Evolutionary conservation across 805 yeast genomes (phyloP).

Genomic region (Kregervanrija pseudodelftensis): DNA sequence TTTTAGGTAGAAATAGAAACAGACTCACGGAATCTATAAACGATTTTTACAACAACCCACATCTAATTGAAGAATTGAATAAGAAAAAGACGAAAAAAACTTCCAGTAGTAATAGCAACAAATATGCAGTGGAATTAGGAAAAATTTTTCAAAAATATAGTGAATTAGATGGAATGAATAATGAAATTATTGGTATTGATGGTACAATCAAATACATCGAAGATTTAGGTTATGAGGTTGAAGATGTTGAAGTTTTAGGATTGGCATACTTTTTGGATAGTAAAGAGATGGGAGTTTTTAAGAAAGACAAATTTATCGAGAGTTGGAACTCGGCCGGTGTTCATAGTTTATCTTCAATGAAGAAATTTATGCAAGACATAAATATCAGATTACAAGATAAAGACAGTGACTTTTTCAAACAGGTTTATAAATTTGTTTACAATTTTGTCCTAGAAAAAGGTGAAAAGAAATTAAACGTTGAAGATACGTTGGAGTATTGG

Average conservation of each 20-base stretch:
- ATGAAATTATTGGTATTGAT: slow-evolving; percentile 54
- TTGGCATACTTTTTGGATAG: slow-evolving; percentile 64
- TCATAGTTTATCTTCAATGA: slow-evolving; percentile 41
- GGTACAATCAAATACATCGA: slow-evolving; percentile 66
- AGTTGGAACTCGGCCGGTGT: slow-evolving; percentile 45
- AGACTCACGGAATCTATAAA: slow-evolving; percentile 17
- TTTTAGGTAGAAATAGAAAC: slow-evolving; percentile 21
- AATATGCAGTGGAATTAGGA: too few species aligned
- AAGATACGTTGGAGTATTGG: slow-evolving; percentile 76
- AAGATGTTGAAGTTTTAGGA: slow-evolving; percentile 63
- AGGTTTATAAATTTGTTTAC: slow-evolving; percentile 68
- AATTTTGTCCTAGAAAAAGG: slow-evolving; percentile 55
- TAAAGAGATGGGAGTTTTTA: slow-evolving; percentile 59
- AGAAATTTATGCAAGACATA: slow-evolving; percentile 21
- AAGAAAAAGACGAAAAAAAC: slow-evolving; percentile 2
- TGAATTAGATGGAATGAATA: slow-evolving; percentile 17
- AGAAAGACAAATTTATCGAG: slow-evolving; percentile 38
- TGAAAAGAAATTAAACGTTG: slow-evolving; percentile 48
- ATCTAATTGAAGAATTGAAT: slow-evolving; percentile 8
- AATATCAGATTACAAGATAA: slow-evolving; percentile 21
- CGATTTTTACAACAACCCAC: slow-evolving; percentile 18
- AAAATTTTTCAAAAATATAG: too few species aligned
- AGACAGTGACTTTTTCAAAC: slow-evolving; percentile 39
- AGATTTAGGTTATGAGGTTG: slow-evolving; percentile 66
- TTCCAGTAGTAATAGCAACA: too few species aligned